Conservation (phyloP, 176 grass and related monocot species). For the Lolium perenne region DNA sequence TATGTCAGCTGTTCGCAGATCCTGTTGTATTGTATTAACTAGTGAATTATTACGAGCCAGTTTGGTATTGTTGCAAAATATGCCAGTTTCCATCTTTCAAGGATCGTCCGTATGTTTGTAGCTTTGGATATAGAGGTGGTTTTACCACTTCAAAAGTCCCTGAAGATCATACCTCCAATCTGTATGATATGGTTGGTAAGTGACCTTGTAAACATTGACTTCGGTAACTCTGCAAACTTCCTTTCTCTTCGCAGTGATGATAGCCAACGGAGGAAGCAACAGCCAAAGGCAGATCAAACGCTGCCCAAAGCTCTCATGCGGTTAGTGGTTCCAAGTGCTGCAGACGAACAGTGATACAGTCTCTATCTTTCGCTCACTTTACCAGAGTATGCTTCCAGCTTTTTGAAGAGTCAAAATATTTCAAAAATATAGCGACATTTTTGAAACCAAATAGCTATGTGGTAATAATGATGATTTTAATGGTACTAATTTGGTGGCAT, state of each 20-base stretch:
- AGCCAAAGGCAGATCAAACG: neutral
- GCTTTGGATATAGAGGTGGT: neutral
- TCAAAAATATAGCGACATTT: too few relatives aligned
- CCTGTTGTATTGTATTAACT: constrained; percentile 44
- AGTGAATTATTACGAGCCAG: constrained; percentile 43
- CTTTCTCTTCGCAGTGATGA: neutral
- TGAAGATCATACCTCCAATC: neutral
- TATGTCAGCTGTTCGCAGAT: constrained; percentile 29
- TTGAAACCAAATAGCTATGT: too few relatives aligned
- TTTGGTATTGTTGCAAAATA: constrained; percentile 21
- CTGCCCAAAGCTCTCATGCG: too few relatives aligned
- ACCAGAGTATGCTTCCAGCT: too few relatives aligned
- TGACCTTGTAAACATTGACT: neutral
- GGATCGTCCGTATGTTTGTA: neutral
- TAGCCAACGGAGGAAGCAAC: neutral
- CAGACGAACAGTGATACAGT: too few relatives aligned
- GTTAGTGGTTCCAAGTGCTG: too few relatives aligned
- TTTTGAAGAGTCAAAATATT: too few relatives aligned
- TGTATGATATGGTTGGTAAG: neutral
- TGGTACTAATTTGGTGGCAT: too few relatives aligned
- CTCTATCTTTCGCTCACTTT: too few relatives aligned
- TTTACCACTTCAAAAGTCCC: neutral
- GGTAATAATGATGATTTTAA: too few relatives aligned
- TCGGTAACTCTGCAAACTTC: neutral
- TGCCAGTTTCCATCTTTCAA: neutral